Evolutionary conservation across 495 filamentous ascomycete species (phyloP).

Genomic region (Lentithecium fluviatile): DNA sequence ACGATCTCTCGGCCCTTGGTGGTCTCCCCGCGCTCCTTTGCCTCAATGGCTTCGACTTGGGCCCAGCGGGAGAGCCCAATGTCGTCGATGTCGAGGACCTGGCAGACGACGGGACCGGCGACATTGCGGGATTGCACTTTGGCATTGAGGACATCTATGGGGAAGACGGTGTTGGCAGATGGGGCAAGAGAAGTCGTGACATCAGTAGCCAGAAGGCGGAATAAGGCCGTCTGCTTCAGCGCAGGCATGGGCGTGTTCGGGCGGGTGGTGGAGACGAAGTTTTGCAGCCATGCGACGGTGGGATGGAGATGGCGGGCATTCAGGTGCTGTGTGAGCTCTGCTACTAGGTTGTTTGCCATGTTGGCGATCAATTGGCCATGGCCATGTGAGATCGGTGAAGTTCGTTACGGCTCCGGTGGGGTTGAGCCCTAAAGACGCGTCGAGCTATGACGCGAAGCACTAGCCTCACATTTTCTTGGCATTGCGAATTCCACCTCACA

Average conservation of each 20-base stretch:
- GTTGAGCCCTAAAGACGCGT: too few species aligned
- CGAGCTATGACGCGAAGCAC: background rate
- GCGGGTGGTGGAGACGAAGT: conserved; percentile 41
- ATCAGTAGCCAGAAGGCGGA: conserved; percentile 77
- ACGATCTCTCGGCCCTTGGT: conserved; percentile 81
- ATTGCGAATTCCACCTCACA: background rate
- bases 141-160: conserved; percentile 54
- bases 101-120: conserved; percentile 63
- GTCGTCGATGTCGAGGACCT: conserved; percentile 83
- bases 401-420: too few species aligned
- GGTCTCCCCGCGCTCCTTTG: conserved; percentile 76
- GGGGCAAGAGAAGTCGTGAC: conserved; percentile 60
- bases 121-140: conserved; percentile 56
- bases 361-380: background rate
- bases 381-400: too few species aligned
- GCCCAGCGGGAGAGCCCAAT: conserved; percentile 74
- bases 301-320: conserved; percentile 38
- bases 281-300: conserved; percentile 40
- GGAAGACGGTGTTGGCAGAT: conserved; percentile 48
- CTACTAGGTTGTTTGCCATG: conserved; percentile 28
- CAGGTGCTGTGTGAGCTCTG: conserved; percentile 39
- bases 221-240: conserved; percentile 73
- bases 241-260: conserved; percentile 65
- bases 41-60: conserved; percentile 83
- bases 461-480: background rate